These are phyloP conservation scores for Dictyostelium brefeldianum DNA, from an alignment of 78 protist species.

Conservation along the genomic window DNA sequence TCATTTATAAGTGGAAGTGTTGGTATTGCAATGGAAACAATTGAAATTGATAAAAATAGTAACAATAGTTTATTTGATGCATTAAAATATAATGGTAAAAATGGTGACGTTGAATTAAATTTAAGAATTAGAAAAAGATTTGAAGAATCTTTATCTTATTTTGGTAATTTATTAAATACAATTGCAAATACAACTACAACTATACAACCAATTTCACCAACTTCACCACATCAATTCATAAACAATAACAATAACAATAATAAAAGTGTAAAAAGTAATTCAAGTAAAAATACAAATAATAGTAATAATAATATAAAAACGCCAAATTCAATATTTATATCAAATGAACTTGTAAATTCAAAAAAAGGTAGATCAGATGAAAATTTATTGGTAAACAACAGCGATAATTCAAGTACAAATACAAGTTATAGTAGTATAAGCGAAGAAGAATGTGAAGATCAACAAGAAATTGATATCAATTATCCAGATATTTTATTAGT, in stretches of 20 bases:
- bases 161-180: background rate
- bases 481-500: background rate
- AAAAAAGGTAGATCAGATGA: background rate
- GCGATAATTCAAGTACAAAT: background rate
- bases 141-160: constrained; percentile 23
- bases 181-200: background rate
- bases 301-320: background rate
- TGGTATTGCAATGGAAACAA: background rate
- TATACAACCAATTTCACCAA: background rate
- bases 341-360: background rate
- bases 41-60: background rate
- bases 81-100: background rate
- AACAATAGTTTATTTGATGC: background rate
- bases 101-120: background rate
- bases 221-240: background rate
- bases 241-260: background rate
- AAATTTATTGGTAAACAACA: background rate
- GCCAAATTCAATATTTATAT: background rate
- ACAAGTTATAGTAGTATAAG: background rate
- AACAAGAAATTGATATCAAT: background rate
- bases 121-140: constrained; percentile 18
- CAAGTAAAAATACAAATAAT: background rate
- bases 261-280: background rate
- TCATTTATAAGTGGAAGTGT: background rate
- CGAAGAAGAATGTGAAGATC: background rate